Percentiles rank a stretch among this genome's conserved stretches.
Conservation (phyloP, 2,329 filamentous ascomycete genomes). For the Talaromyces sp. region DNA sequence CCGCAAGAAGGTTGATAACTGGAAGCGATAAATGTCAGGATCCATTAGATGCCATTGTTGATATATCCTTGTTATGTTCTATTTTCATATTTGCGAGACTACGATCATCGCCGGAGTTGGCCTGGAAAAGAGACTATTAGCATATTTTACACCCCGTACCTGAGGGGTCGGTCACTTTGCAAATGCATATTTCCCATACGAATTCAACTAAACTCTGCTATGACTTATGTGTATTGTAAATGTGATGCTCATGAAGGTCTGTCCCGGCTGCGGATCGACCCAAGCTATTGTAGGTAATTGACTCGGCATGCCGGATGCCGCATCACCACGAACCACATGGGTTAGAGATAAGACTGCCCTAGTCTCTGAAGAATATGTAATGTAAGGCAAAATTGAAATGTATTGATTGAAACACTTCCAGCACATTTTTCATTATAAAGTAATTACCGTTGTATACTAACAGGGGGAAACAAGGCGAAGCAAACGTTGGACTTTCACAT, state of each 20-base stretch:
- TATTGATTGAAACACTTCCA: no score
- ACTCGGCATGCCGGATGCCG: background rate
- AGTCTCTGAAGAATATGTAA: no score
- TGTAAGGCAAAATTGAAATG: no score
- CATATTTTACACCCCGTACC: background rate
- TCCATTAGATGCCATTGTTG: background rate
- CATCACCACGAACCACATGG: background rate
- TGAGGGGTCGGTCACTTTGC: no score
- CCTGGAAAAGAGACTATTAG: background rate
- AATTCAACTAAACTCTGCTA: no score
- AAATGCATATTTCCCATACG: background rate
- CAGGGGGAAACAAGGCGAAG: no score
- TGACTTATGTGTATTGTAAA: no score
- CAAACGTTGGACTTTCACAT: constrained; percentile 11
- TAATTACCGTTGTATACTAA: no score
- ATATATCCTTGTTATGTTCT: background rate
- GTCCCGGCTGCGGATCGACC: no score
- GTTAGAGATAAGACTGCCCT: background rate
- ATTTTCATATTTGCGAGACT: constrained; percentile 4
- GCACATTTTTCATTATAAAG: no score
- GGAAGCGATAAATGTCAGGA: constrained; percentile 36
- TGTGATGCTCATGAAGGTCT: no score
- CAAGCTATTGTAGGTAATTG: no score
- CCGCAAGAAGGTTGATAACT: constrained; percentile 47
- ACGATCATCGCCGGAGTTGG: constrained; percentile 9